A percentile compares a stretch with the other conserved stretches of the same genome.
phyloP scores from a whole-genome alignment of 768 basidiomycete species.

The Hortiboletus campestris region DNA sequence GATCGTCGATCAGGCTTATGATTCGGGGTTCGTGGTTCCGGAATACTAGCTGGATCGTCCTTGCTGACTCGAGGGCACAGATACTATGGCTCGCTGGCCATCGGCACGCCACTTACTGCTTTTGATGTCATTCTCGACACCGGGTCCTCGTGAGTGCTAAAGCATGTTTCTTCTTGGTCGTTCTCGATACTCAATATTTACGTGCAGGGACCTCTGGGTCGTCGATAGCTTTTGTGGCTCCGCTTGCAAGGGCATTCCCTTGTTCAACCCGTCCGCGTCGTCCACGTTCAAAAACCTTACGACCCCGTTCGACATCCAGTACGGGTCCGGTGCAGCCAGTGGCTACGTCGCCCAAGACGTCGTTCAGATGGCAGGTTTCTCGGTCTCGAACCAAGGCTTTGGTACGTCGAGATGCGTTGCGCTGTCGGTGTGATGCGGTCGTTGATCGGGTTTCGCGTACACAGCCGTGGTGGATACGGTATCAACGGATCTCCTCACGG shows the following conservation, averaged over 20 bases:
- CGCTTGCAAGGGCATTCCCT: conserved; percentile 29
- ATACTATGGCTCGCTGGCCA: conserved; percentile 39
- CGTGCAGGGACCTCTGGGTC: conserved; percentile 52
- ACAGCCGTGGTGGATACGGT: conserved; percentile 41
- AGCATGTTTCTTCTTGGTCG: background rate
- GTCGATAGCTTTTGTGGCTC: conserved; percentile 34
- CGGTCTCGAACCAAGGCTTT: conserved; percentile 46
- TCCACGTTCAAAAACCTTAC: conserved; percentile 37
- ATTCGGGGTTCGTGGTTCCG: conserved; percentile 51
- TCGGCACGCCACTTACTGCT: conserved; percentile 47
- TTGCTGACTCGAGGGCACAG: conserved; percentile 12
- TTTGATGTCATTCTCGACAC: conserved; percentile 55
- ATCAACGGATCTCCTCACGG: conserved; percentile 36
- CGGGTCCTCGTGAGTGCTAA: conserved; percentile 36
- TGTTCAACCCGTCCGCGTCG: conserved; percentile 36
- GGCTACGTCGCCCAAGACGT: conserved; percentile 47
- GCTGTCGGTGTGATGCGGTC: background rate
- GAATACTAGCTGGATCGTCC: background rate
- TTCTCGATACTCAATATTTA: background rate
- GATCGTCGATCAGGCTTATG: conserved; percentile 59
- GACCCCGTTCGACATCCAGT: conserved; percentile 40
- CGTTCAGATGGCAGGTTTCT: conserved; percentile 52
- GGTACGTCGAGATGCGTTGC: conserved; percentile 20
- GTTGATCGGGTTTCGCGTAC: background rate
- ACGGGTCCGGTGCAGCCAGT: conserved; percentile 47